These are phyloP conservation scores for Oryza australiensis DNA, from an alignment of 176 grass and related monocot genomes.

Conservation along the genomic window DNA sequence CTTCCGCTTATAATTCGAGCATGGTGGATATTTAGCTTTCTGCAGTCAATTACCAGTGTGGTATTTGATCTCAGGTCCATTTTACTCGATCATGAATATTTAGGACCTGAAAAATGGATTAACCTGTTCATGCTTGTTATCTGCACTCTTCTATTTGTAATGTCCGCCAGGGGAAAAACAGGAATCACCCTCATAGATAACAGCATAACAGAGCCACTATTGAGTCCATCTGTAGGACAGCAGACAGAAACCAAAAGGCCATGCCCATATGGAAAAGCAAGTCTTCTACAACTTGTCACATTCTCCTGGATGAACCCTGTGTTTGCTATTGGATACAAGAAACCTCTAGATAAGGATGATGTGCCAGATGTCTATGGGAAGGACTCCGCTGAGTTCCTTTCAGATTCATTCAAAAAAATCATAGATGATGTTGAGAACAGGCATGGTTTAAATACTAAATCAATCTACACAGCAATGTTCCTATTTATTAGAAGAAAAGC, in stretches of 20 bases:
- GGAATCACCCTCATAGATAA: constrained; percentile 56
- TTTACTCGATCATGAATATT: constrained; percentile 31
- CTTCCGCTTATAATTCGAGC: constrained; percentile 60
- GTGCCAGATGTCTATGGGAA: constrained; percentile 76
- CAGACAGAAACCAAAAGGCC: constrained; percentile 56
- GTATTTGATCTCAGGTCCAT: constrained; percentile 64
- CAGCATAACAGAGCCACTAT: constrained; percentile 63
- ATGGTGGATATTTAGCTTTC: constrained; percentile 82
- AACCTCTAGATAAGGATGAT: constrained; percentile 76
- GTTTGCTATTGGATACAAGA: constrained; percentile 78
- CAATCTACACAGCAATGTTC: constrained; percentile 81
- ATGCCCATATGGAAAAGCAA: constrained; percentile 68
- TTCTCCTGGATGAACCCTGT: constrained; percentile 94
- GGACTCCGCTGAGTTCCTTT: constrained; percentile 62
- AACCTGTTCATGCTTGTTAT: constrained; percentile 51
- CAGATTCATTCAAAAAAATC: constrained; percentile 65
- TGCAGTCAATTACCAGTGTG: constrained; percentile 58
- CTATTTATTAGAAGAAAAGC: constrained; percentile 72
- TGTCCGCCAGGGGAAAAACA: constrained; percentile 72
- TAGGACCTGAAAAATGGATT: constrained; percentile 51
- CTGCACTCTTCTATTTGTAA: constrained; percentile 60
- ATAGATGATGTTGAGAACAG: constrained; percentile 59
- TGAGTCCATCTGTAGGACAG: constrained; percentile 55
- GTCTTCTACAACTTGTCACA: constrained; percentile 67
- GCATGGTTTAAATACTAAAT: constrained; percentile 59